Evolutionary conservation across 331 rosid genomes (phyloP).

Genomic region (Saraca asoca): DNA sequence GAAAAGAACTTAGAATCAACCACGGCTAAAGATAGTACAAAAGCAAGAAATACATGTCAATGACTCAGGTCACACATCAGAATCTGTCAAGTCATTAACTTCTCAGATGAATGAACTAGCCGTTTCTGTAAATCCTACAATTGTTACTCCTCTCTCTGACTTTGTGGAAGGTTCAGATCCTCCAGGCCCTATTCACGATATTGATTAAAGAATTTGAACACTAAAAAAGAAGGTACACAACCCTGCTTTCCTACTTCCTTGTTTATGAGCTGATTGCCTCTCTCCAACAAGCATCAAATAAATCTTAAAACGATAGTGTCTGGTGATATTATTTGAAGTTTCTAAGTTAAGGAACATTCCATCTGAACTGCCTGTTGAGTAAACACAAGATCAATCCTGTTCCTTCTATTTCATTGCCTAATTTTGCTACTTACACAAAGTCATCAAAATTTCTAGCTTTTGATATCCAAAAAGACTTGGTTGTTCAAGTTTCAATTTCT

Average conservation of each 20-base stretch:
- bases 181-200: conserved; percentile 51
- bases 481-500: no score
- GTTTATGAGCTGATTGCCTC: background rate
- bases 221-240: conserved; percentile 73
- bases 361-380: no score
- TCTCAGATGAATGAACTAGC: conserved; percentile 62
- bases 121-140: conserved; percentile 52
- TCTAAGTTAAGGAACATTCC: background rate
- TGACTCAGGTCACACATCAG: conserved; percentile 36
- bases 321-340: conserved; percentile 8
- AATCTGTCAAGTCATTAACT: conserved; percentile 47
- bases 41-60: conserved; percentile 36
- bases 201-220: conserved; percentile 80
- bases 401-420: no score
- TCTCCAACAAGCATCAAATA: conserved; percentile 15
- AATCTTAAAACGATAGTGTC: background rate
- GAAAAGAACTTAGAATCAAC: conserved; percentile 50
- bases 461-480: no score
- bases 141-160: conserved; percentile 47
- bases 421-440: no score
- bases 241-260: conserved; percentile 27
- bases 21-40: conserved; percentile 40
- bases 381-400: no score
- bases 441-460: no score
- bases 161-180: conserved; percentile 48